Evolutionary conservation across 2,329 filamentous ascomycete genomes (phyloP).

Genomic region (Fusarium fracticaudum): DNA sequence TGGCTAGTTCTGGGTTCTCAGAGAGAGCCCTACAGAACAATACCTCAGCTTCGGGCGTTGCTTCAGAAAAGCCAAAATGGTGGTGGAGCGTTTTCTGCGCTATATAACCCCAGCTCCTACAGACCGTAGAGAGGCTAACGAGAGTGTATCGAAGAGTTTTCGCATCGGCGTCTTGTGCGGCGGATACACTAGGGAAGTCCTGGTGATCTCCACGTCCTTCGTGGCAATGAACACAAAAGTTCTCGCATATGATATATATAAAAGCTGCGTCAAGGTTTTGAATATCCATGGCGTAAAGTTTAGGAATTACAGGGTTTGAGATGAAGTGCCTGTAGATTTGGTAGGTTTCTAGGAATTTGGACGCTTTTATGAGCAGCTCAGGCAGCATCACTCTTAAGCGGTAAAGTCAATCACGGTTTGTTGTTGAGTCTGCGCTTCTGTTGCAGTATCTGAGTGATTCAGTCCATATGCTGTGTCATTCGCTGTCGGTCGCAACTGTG

Average conservation of each 20-base stretch:
- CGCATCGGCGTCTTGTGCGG: not conserved
- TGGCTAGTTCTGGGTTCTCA: not conserved
- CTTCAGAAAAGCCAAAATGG: not conserved
- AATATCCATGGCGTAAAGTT: not conserved
- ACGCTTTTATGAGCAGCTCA: not conserved
- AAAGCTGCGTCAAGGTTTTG: not conserved
- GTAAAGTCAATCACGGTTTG: not conserved
- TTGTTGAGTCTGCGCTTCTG: not conserved
- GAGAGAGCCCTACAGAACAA: not conserved
- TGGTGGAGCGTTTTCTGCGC: conserved; percentile 13
- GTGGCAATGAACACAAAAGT: not conserved
- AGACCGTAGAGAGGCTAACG: not conserved
- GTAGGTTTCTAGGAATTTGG: not conserved
- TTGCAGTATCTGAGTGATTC: not conserved
- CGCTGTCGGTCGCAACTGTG: not conserved
- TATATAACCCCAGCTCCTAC: not conserved
- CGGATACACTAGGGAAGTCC: not conserved
- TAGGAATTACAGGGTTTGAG: no score
- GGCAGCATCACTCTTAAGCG: not conserved
- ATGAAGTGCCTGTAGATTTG: not conserved
- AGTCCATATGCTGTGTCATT: not conserved
- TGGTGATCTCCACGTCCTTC: not conserved
- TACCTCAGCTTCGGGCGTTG: fast-evolving
- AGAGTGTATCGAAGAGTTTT: not conserved
- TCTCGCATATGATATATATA: not conserved